Evolutionary conservation across 2,329 filamentous ascomycete species (phyloP).

Genomic region (Penicillium sp.): DNA sequence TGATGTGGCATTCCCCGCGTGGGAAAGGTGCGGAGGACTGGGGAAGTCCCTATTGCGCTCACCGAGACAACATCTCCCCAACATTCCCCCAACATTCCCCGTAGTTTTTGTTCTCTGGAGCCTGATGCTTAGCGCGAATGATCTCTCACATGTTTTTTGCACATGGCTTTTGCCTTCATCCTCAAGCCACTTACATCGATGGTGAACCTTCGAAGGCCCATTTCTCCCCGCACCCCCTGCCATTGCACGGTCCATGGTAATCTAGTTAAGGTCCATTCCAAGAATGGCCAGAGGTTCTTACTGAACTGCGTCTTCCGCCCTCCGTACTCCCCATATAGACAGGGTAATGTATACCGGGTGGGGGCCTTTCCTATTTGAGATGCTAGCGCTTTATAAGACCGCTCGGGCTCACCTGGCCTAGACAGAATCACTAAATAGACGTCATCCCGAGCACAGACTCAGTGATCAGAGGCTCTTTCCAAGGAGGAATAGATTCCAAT

Average conservation of each 20-base stretch:
- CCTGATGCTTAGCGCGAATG: background rate
- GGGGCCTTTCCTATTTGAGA: background rate
- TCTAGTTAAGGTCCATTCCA: background rate
- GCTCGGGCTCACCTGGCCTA: background rate
- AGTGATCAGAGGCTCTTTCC: background rate
- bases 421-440: background rate
- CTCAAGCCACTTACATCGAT: constrained; percentile 9
- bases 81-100: background rate
- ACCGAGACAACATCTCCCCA: background rate
- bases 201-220: background rate
- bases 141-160: background rate
- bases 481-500: background rate
- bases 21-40: constrained; percentile 6
- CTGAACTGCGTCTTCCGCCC: background rate
- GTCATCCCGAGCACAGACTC: background rate
- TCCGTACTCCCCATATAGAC: background rate
- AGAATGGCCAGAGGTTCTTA: background rate
- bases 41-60: constrained; percentile 4
- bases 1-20: constrained; percentile 2
- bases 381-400: background rate
- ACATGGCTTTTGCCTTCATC: background rate
- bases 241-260: background rate
- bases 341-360: background rate
- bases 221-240: background rate
- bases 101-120: background rate